Conservation (phyloP, 148 eudicot species). For the Simmondsia chinensis region DNA sequence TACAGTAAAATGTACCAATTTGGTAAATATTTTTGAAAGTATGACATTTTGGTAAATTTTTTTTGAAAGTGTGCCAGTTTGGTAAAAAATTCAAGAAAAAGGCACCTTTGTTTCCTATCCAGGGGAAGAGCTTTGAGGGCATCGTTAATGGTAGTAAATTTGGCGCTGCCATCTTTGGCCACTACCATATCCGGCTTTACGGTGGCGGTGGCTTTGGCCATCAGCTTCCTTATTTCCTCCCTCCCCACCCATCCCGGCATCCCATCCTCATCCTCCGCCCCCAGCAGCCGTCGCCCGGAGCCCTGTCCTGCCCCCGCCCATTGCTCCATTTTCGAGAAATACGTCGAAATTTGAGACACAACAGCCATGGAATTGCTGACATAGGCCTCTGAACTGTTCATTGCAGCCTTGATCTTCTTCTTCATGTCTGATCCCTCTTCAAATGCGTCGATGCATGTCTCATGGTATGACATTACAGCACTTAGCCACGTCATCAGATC, state of each 20-base stretch:
- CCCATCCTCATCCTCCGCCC: slow-evolving; percentile 3
- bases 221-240: slow-evolving; percentile 28
- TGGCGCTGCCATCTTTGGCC: slow-evolving; percentile 58
- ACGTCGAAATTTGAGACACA: slow-evolving; percentile 14
- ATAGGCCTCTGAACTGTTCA: slow-evolving; percentile 19
- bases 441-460: too few species aligned
- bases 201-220: slow-evolving; percentile 15
- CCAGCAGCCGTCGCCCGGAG: not conserved
- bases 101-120: slow-evolving; percentile 30
- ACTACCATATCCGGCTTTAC: slow-evolving; percentile 30
- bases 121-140: slow-evolving; percentile 38
- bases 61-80: too few species aligned
- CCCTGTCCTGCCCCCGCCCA: too few species aligned
- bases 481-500: too few species aligned
- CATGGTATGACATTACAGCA: too few species aligned
- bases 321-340: slow-evolving; percentile 8
- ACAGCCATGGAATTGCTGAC: slow-evolving; percentile 60
- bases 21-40: too few species aligned
- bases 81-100: too few species aligned
- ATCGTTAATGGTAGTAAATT: slow-evolving; percentile 30
- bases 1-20: too few species aligned
- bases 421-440: too few species aligned
- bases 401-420: slow-evolving; percentile 12
- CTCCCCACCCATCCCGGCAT: slow-evolving; percentile 36
- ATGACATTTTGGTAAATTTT: too few species aligned